Percentiles rank a stretch among this genome's conserved stretches.
Evolutionary conservation across 306 rosid species (phyloP).

Genomic region (Macrotyloma uniflorum): DNA sequence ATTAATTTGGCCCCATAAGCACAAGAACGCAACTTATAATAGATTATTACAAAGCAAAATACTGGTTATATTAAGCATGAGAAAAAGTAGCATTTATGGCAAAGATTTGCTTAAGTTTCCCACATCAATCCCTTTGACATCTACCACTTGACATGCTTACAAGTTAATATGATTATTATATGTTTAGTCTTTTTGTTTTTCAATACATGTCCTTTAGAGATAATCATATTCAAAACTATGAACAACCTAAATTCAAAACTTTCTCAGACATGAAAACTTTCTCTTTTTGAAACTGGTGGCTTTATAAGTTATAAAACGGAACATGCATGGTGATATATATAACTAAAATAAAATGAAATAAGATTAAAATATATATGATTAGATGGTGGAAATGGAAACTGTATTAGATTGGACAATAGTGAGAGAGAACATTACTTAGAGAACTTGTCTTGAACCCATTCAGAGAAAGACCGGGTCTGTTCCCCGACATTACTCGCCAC

Average conservation of each 20-base stretch:
- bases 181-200: not conserved
- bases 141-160: not conserved
- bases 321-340: not conserved
- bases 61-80: not conserved
- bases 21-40: not conserved
- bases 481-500: conserved; percentile 22
- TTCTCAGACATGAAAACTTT: not conserved
- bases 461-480: conserved; percentile 31
- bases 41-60: not conserved
- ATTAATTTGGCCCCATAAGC: conserved; percentile 1
- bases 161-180: not conserved
- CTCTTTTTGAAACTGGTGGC: not conserved
- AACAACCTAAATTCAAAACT: too few relatives aligned
- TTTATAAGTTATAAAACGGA: not conserved
- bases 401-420: not conserved
- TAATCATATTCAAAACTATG: too few relatives aligned
- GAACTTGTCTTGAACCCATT: conserved; percentile 38
- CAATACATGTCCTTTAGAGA: not conserved
- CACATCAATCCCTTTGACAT: not conserved
- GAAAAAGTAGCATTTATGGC: not conserved
- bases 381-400: not conserved
- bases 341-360: not conserved
- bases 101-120: not conserved
- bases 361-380: not conserved
- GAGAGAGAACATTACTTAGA: conserved; percentile 43